Percentiles rank a stretch among this genome's conserved stretches.
These are phyloP conservation scores for Ascoidea tarda DNA, from an alignment of 805 yeast species.

Conservation along the genomic window DNA sequence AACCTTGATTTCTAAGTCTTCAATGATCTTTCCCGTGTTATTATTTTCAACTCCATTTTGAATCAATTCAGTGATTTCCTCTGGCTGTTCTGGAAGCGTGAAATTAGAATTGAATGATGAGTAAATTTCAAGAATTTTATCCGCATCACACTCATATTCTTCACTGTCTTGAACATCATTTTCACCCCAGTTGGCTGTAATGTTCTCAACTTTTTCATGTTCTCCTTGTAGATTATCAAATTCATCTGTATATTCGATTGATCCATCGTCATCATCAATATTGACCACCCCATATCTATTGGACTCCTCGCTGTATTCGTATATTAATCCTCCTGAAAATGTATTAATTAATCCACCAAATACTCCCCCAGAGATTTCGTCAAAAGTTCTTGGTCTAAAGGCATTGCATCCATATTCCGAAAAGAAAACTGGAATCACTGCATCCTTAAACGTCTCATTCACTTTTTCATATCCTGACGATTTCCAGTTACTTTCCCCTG, in stretches of 20 bases:
- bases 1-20: slow-evolving; percentile 22
- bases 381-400: slow-evolving; percentile 67
- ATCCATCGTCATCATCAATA: slow-evolving; percentile 27
- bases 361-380: slow-evolving; percentile 57
- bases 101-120: slow-evolving; percentile 31
- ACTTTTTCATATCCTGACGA: slow-evolving; percentile 57
- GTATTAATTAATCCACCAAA: slow-evolving; percentile 51
- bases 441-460: slow-evolving; percentile 40
- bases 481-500: slow-evolving; percentile 45
- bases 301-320: slow-evolving; percentile 72
- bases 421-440: slow-evolving; percentile 53
- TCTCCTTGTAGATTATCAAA: slow-evolving; percentile 34
- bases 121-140: slow-evolving; percentile 21
- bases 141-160: slow-evolving; percentile 25
- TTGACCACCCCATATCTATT: slow-evolving; percentile 67
- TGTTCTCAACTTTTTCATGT: slow-evolving; percentile 18
- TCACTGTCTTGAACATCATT: slow-evolving; percentile 19
- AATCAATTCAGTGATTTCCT: slow-evolving; percentile 27
- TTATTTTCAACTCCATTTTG: slow-evolving; percentile 31
- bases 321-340: slow-evolving; percentile 86
- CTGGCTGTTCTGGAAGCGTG: slow-evolving; percentile 32
- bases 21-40: slow-evolving; percentile 29
- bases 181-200: slow-evolving; percentile 23
- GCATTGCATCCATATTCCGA: slow-evolving; percentile 80
- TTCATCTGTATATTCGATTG: slow-evolving; percentile 29